Evolutionary conservation across 352 stramenopile genomes (phyloP).

Genomic region (Globisporangium barbulae): DNA sequence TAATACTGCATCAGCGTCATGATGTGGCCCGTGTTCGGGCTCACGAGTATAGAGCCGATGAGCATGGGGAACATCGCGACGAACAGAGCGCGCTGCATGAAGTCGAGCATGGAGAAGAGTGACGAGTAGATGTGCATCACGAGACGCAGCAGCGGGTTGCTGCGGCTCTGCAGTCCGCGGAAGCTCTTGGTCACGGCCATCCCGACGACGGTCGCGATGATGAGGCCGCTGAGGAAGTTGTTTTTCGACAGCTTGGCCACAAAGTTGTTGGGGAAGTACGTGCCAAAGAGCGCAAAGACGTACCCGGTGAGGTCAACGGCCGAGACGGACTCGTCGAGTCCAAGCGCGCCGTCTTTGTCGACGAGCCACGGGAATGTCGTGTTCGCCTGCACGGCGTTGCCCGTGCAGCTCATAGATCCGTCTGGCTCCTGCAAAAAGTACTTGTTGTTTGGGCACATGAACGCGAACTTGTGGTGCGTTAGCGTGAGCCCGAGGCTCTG

Average conservation of each 20-base stretch:
- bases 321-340: slow-evolving; percentile 37
- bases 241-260: slow-evolving; percentile 34
- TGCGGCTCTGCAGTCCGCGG: slow-evolving; percentile 25
- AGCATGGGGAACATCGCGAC: slow-evolving; percentile 46
- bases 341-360: slow-evolving; percentile 35
- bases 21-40: slow-evolving; percentile 28
- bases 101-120: slow-evolving; percentile 56
- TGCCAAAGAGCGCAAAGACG: slow-evolving; percentile 33
- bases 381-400: slow-evolving; percentile 25
- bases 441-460: slow-evolving; percentile 52
- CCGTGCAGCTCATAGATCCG: slow-evolving; percentile 30
- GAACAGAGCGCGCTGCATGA: slow-evolving; percentile 48
- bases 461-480: slow-evolving; percentile 42
- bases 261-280: slow-evolving; percentile 56
- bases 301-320: slow-evolving; percentile 42
- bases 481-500: slow-evolving; percentile 25
- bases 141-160: slow-evolving; percentile 55
- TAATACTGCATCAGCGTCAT: slow-evolving; percentile 44
- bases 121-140: slow-evolving; percentile 60
- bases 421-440: slow-evolving; percentile 35
- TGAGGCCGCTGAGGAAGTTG: slow-evolving; percentile 40
- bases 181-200: slow-evolving; percentile 18
- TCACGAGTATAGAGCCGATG: slow-evolving; percentile 38
- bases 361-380: slow-evolving; percentile 59
- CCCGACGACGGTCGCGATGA: slow-evolving; percentile 36